Percentiles rank a stretch among this genome's conserved stretches.
phyloP scores from a whole-genome alignment of 208 protist species.

The Endotrypanum monterogeii region DNA sequence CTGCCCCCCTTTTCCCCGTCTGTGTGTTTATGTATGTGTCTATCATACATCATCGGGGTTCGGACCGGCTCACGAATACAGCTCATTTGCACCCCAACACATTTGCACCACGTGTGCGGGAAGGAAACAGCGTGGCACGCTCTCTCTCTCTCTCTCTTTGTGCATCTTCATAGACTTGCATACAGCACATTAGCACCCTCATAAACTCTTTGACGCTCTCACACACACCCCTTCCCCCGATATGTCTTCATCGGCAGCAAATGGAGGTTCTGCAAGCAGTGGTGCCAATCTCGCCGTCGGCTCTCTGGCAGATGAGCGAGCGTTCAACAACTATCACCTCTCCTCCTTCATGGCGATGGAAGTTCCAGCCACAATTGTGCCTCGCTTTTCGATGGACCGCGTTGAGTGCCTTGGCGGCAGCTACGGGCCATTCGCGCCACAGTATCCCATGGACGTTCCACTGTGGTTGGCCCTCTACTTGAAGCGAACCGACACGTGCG shows the following conservation, averaged over 20 bases:
- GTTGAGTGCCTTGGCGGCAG: conserved; percentile 64
- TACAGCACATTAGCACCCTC: too few species aligned
- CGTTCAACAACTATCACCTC: conserved; percentile 84
- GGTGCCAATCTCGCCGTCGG: conserved; percentile 22
- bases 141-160: neutral
- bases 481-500: conserved; percentile 82
- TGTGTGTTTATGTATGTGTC: neutral
- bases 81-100: neutral
- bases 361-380: conserved; percentile 68
- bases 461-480: conserved; percentile 89
- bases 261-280: conserved; percentile 9
- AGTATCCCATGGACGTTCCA: conserved; percentile 80
- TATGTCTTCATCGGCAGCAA: conserved; percentile 15
- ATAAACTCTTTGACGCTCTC: neutral
- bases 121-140: neutral
- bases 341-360: conserved; percentile 81
- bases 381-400: conserved; percentile 78
- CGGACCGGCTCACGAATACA: neutral
- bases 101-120: neutral
- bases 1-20: neutral
- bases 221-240: too few species aligned
- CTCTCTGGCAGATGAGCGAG: conserved; percentile 34
- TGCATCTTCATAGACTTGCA: neutral
- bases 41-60: neutral
- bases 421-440: conserved; percentile 80